phyloP scores from a whole-genome alignment of 305 asterid genomes.

The Fraxinus albicans region DNA sequence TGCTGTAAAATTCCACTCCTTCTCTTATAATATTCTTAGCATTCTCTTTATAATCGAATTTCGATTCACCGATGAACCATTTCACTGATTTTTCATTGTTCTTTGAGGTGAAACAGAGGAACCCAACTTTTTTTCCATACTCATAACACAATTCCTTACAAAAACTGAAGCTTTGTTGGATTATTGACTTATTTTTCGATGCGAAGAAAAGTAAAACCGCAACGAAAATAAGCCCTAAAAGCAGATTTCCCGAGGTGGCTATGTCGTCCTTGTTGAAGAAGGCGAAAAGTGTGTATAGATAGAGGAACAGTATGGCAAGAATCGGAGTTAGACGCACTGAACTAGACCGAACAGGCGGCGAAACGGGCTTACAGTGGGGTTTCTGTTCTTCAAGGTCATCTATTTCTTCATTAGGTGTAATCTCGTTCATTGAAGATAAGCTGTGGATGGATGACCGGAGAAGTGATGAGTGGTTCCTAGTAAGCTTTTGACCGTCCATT shows the following conservation, averaged over 20 bases:
- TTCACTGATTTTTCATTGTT: conserved; percentile 28
- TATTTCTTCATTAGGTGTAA: conserved; percentile 26
- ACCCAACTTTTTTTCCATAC: conserved; percentile 23
- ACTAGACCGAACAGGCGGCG: conserved; percentile 7
- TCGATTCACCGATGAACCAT: conserved; percentile 50
- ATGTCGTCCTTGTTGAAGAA: conserved; percentile 35
- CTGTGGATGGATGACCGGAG: conserved; percentile 55
- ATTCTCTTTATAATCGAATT: not conserved
- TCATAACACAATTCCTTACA: conserved; percentile 23
- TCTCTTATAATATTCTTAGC: conserved; percentile 19
- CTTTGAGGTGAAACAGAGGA: conserved; percentile 12
- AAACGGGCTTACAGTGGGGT: conserved; percentile 39
- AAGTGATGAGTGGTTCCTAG: conserved; percentile 50
- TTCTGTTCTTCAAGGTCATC: conserved; percentile 49
- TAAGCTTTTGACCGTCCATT: conserved; percentile 50
- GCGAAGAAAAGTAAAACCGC: conserved; percentile 35
- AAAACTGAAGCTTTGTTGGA: conserved; percentile 26
- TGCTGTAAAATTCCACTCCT: conserved; percentile 51
- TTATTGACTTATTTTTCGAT: conserved; percentile 22
- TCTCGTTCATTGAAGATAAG: conserved; percentile 36
- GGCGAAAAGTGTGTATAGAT: conserved; percentile 31
- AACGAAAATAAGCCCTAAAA: conserved; percentile 33
- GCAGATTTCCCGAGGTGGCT: conserved; percentile 39
- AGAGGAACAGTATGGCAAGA: conserved; percentile 21
- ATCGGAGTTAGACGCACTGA: conserved; percentile 23